phyloP scores from a whole-genome alignment of 2,329 filamentous ascomycete genomes.

The Colletotrichum musicola region DNA sequence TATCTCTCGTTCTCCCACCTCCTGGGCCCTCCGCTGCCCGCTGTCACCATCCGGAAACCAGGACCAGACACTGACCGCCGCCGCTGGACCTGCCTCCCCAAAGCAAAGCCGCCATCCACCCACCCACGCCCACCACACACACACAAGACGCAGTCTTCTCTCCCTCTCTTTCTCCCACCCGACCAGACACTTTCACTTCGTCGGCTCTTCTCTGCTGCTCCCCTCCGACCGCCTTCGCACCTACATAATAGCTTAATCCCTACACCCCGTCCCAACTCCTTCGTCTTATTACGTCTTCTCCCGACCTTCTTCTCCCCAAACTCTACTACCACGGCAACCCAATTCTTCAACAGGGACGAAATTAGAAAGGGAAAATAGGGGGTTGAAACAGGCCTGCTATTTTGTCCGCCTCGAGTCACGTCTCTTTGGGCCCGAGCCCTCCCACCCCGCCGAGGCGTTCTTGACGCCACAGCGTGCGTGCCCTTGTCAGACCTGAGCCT shows the following conservation, averaged over 20 bases:
- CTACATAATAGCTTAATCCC: constrained; percentile 39
- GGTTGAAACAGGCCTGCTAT: constrained; percentile 40
- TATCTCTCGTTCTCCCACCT: constrained; percentile 5
- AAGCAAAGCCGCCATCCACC: not conserved
- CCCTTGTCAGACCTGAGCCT: constrained; percentile 31
- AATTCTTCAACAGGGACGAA: constrained; percentile 15
- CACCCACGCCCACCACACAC: not conserved
- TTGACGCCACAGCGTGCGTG: constrained; percentile 40
- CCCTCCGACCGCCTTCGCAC: constrained; percentile 26
- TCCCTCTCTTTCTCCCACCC: not conserved
- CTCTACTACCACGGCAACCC: constrained; percentile 6
- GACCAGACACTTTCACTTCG: not conserved
- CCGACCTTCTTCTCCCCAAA: constrained; percentile 25
- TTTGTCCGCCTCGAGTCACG: constrained; percentile 42
- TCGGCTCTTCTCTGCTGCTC: not conserved
- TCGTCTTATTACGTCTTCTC: constrained; percentile 23
- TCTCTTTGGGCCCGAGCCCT: constrained; percentile 39
- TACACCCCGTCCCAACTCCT: constrained; percentile 35
- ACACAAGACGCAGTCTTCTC: no score
- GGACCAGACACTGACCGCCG: constrained; percentile 18
- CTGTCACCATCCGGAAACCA: not conserved
- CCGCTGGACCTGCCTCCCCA: constrained; percentile 17
- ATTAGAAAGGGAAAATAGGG: constrained; percentile 31
- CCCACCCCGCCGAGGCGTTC: constrained; percentile 41
- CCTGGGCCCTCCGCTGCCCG: constrained; percentile 7